Percentiles rank a stretch among this genome's conserved stretches.
Conservation (phyloP, 352 stramenopile genomes). For the Pythium guiyangense region DNA sequence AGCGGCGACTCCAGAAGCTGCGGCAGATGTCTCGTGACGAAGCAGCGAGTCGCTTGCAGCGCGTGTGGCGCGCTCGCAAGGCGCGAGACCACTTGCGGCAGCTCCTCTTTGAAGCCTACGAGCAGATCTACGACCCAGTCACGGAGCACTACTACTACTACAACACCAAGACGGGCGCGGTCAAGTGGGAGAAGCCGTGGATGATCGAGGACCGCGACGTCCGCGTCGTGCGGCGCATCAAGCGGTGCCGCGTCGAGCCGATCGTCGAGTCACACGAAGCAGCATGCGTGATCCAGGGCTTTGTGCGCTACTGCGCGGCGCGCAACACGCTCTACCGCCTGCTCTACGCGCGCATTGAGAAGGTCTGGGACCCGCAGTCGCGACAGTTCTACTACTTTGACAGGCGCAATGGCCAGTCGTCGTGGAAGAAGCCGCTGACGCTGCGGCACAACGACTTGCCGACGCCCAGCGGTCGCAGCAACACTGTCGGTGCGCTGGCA, state of each 20-base stretch:
- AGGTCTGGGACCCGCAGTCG: constrained; percentile 61
- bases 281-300: constrained; percentile 30
- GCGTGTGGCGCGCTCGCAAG: constrained; percentile 33
- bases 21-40: constrained; percentile 49
- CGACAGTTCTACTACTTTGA: constrained; percentile 84
- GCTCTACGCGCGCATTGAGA: constrained; percentile 52
- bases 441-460: constrained; percentile 39
- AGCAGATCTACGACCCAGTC: constrained; percentile 67
- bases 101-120: constrained; percentile 50
- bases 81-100: constrained; percentile 33
- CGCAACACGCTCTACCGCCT: constrained; percentile 40
- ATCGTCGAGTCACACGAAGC: constrained; percentile 45
- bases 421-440: constrained; percentile 64
- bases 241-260: constrained; percentile 35
- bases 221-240: constrained; percentile 27
- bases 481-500: neutral
- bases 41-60: constrained; percentile 50
- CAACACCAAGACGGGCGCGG: constrained; percentile 61
- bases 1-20: constrained; percentile 52
- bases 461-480: neutral
- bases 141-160: constrained; percentile 74
- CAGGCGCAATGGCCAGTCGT: constrained; percentile 64
- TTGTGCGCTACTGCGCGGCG: constrained; percentile 37
- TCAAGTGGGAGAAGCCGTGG: constrained; percentile 60
- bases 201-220: constrained; percentile 44